phyloP scores from a whole-genome alignment of 176 grass and related monocot genomes.

The Phragmites australis region DNA sequence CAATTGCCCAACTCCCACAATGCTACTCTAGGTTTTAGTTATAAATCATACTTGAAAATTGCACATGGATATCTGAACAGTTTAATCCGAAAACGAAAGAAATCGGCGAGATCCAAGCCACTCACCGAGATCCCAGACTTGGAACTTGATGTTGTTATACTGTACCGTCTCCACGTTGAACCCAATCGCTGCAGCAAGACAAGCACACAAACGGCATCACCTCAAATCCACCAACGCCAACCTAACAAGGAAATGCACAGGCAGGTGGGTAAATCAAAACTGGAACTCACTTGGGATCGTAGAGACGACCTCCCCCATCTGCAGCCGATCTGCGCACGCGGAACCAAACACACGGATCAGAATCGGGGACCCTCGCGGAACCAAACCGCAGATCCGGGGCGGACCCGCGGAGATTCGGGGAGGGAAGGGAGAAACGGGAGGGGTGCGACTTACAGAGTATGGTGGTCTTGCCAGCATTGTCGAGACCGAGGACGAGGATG shows the following conservation, averaged over 20 bases:
- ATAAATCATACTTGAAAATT: neutral
- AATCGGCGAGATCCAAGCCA: neutral
- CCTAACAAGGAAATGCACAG: constrained; percentile 20
- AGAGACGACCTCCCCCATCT: constrained; percentile 98
- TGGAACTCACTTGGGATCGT: constrained; percentile 85
- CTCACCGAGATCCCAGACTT: constrained; percentile 97
- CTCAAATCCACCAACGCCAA: constrained; percentile 11
- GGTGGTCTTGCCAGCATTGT: constrained; percentile 99
- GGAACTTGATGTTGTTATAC: constrained; percentile 98
- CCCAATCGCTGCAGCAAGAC: constrained; percentile 75
- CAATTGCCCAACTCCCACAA: neutral
- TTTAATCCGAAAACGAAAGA: neutral
- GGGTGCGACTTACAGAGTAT: constrained; percentile 68
- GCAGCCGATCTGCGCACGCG: constrained; percentile 71
- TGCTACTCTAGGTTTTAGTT: neutral
- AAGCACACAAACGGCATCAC: constrained; percentile 12
- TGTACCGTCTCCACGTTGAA: constrained; percentile 99
- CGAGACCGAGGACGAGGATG: constrained; percentile 91
- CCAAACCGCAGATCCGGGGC: constrained; percentile 28
- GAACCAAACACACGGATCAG: constrained; percentile 32
- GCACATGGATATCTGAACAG: neutral
- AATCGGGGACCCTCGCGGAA: constrained; percentile 12
- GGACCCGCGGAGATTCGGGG: neutral
- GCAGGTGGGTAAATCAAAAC: constrained; percentile 17
- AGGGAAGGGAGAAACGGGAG: neutral